phyloP scores from a whole-genome alignment of 2,329 filamentous ascomycete species.

The Fusarium buxicola region DNA sequence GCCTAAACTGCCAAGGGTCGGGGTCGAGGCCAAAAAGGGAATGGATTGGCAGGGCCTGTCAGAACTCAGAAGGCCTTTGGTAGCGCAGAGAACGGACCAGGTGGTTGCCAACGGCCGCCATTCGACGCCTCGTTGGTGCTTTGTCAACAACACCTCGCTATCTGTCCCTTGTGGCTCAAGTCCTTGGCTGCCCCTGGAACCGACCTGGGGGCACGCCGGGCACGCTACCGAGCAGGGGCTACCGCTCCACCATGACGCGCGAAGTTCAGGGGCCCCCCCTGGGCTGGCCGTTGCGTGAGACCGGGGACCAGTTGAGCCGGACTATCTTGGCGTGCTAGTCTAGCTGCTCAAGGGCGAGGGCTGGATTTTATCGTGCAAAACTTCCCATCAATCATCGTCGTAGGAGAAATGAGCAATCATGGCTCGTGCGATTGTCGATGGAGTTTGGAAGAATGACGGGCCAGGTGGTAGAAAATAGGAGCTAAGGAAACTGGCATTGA shows the following conservation, averaged over 20 bases:
- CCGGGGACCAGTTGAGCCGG: slow-evolving; percentile 27
- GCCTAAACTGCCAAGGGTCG: slow-evolving; percentile 36
- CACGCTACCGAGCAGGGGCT: slow-evolving; percentile 29
- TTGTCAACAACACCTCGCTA: slow-evolving; percentile 23
- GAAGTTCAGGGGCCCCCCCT: slow-evolving; percentile 30
- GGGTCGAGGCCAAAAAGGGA: slow-evolving; percentile 35
- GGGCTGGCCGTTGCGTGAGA: slow-evolving; percentile 14
- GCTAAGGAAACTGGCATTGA: background rate
- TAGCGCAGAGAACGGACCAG: slow-evolving; percentile 12
- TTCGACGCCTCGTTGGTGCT: slow-evolving; percentile 32
- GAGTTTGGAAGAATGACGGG: background rate
- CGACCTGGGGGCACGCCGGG: slow-evolving; percentile 25
- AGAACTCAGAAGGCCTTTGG: slow-evolving; percentile 29
- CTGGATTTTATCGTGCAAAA: slow-evolving; percentile 19
- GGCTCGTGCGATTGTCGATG: slow-evolving; percentile 25
- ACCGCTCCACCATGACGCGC: slow-evolving; percentile 37
- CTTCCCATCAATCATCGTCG: slow-evolving; percentile 39
- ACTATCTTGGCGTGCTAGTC: slow-evolving; percentile 31
- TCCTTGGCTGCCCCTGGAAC: slow-evolving; percentile 25
- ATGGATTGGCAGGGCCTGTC: slow-evolving; percentile 41
- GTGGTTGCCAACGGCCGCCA: slow-evolving; percentile 32
- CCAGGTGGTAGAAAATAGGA: background rate
- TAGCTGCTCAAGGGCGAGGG: slow-evolving; percentile 2
- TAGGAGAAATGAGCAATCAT: slow-evolving; percentile 18
- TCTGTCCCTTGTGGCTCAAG: slow-evolving; percentile 17